Base-by-base conservation (phyloP, 441 rosid species). In the Euphorbia celastroides region DNA sequence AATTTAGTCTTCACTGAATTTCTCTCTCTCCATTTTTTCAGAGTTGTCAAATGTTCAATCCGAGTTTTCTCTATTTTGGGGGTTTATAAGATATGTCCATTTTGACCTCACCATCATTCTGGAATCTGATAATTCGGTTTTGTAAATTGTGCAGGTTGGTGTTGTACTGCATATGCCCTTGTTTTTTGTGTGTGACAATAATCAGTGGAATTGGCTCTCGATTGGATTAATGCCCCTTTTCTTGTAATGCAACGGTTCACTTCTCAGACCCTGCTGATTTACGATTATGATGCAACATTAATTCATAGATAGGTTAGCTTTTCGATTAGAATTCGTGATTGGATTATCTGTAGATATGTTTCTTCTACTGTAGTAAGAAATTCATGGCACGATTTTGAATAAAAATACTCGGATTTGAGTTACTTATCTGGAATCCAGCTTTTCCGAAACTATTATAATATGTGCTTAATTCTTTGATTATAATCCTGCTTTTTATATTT, bases 201-300 rank as follows among this genome's bases (percentile, higher is more conserved):
- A 25, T 81, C n/a, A 57, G 90, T 87, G 72, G 90, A 89, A 77
- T 64, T 79, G 38, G 88, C 96, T 58, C 80, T 86, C 69, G 87
- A 76, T 73, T 74, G 89, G 82, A 78, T 88, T 71, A 82, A 89
- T 76, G 95, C 90, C 19, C 89, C 89, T 5, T 69, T 88, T 67
- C 84, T 80, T 80, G 90, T 86, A 64, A 84, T 91, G 84, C 76
- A 79, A 68, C 87, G 91, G 88, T 84, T 86, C 85, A 78, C 84
- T 71, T 78, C 82, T 55, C 78, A 84, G 68, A 66, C 92, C 82
- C 50, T 87, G 93, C 74, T 87, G 62, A 75, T 70, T 69, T 28
- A 2, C 16, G 6, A 28, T 38, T n/a, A 46, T 60, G 50, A 34
- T 23, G 41, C 25, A 19, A 19, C 26, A n/a, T n/a, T n/a, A n/a